phyloP scores from a whole-genome alignment of 2,329 filamentous ascomycete species.

The Diaporthe sp. region DNA sequence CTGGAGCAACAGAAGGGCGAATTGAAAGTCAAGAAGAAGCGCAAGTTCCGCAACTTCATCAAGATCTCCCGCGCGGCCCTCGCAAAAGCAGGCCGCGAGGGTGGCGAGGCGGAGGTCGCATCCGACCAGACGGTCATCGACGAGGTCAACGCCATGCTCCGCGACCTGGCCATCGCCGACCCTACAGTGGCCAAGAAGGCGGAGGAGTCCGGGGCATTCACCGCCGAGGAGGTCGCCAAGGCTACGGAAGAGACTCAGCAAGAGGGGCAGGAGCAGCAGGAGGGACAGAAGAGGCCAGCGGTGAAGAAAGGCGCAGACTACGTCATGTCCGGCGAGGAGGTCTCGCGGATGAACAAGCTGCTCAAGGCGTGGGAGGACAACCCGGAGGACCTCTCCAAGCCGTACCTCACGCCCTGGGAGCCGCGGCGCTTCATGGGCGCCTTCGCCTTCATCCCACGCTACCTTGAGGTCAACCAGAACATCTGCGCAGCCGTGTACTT shows the following conservation, averaged over 20 bases:
- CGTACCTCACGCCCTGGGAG: conserved; percentile 92
- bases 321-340: conserved; percentile 62
- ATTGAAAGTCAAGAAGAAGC: conserved; percentile 80
- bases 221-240: conserved; percentile 42
- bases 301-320: conserved; percentile 10
- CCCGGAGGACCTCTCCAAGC: conserved; percentile 81
- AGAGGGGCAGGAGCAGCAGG: conserved; percentile 22
- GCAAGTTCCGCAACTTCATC: conserved; percentile 80
- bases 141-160: conserved; percentile 66
- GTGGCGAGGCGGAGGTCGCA: conserved; percentile 53
- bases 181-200: conserved; percentile 36
- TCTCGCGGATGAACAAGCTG: conserved; percentile 66
- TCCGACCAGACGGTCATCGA: conserved; percentile 60
- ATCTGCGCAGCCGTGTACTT: conserved; percentile 96
- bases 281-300: conserved; percentile 2
- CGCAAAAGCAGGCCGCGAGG: conserved; percentile 59
- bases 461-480: conserved; percentile 98
- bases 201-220: conserved; percentile 40
- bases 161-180: conserved; percentile 58
- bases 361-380: conserved; percentile 79
- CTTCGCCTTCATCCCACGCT: conserved; percentile 95
- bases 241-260: conserved; percentile 21
- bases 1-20: conserved; percentile 46
- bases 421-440: conserved; percentile 89
- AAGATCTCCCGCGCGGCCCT: conserved; percentile 75